A percentile compares a stretch with the other conserved stretches of the same genome.
phyloP scores from a whole-genome alignment of 75 land plant species.

The Gnetum montanum region DNA sequence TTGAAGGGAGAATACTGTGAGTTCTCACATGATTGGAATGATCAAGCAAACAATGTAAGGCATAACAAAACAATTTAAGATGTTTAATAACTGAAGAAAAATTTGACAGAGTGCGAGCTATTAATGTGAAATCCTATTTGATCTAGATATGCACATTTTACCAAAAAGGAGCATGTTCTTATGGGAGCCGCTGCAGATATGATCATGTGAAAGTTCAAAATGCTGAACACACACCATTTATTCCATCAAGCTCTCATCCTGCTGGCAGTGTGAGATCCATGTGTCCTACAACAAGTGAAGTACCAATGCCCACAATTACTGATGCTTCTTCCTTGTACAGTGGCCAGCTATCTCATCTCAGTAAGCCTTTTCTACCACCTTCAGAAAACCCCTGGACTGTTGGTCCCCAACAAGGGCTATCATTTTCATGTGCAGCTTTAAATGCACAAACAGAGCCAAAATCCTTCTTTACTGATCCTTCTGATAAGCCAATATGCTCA shows the following conservation, averaged over 20 bases:
- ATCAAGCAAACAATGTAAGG: slow-evolving; percentile 75
- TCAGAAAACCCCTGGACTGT: slow-evolving; percentile 11
- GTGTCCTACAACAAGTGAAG: slow-evolving; percentile 12
- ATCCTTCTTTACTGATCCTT: slow-evolving; percentile 13
- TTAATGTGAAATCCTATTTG: background rate
- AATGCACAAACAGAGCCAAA: no score
- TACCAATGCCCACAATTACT: background rate
- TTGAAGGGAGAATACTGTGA: slow-evolving; percentile 80
- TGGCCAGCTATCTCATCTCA: slow-evolving; percentile 9
- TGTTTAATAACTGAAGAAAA: no score
- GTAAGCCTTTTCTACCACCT: slow-evolving; percentile 9
- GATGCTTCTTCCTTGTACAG: no score
- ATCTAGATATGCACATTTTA: slow-evolving; percentile 85
- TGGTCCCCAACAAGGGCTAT: slow-evolving; percentile 3
- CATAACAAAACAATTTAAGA: background rate
- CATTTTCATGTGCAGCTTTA: slow-evolving; percentile 3
- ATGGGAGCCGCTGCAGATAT: slow-evolving; percentile 86
- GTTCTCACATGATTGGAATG: slow-evolving; percentile 88
- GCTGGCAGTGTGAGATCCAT: slow-evolving; percentile 6
- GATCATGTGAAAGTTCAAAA: slow-evolving; percentile 74
- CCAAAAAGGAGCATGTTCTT: slow-evolving; percentile 83
- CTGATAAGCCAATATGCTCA: slow-evolving; percentile 67
- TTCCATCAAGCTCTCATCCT: background rate
- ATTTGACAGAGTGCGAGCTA: background rate
- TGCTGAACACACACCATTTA: background rate